Evolutionary conservation across 1,139 yeast genomes (phyloP), one percentile per base, ranked within the genome.

Genomic region (Suhomyces kunorum): DNA sequence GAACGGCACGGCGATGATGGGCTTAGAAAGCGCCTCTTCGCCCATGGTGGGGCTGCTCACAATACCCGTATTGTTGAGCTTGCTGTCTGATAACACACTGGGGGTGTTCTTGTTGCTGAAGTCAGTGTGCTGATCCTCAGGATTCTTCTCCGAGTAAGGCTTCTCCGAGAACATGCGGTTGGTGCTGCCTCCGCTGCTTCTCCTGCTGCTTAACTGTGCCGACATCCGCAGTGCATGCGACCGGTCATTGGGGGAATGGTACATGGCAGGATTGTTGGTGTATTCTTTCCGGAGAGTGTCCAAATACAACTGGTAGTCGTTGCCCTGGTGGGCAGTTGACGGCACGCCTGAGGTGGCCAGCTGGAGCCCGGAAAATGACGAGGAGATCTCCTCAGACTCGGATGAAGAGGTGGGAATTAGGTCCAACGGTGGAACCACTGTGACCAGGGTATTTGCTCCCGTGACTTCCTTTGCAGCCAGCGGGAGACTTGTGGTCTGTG

Each of bases 1-100:
- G 45, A 63, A 69, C 28, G 74, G 74, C 8, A 69, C 60, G 6
- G 74, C 72, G 25, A 70, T 65, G 11, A 69, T 59, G 3, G 68
- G 62, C 46, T 48, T 47, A 23, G 40, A 31, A 8, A 45, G 43
- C 12, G 36, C 34, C 12, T 27, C 34, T 15, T 14, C 28, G 23
- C 20, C 47, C 17, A 29, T 39, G 5, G 24, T 28, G 16, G 22
- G 22, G 12, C 23, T 31, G 15, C 39, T 33, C 36, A 37, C 44
- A 41, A 38, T 34, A 37, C 41, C 44, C 24, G 41, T 38, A 41
- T 29, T 38, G 39, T 37, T 14, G 24, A 28, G 38, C 15, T 24
- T 22, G 13, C 16, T 14, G 6, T 31, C 38, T 17, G 42, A 29
- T 17, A 23, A 6, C 8, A 29, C 18, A 15, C 34, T 28, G n/a